Evolutionary conservation across 768 basidiomycete species (phyloP), one percentile per base, ranked within the genome.

Genomic region (Kondoa malvinella): DNA sequence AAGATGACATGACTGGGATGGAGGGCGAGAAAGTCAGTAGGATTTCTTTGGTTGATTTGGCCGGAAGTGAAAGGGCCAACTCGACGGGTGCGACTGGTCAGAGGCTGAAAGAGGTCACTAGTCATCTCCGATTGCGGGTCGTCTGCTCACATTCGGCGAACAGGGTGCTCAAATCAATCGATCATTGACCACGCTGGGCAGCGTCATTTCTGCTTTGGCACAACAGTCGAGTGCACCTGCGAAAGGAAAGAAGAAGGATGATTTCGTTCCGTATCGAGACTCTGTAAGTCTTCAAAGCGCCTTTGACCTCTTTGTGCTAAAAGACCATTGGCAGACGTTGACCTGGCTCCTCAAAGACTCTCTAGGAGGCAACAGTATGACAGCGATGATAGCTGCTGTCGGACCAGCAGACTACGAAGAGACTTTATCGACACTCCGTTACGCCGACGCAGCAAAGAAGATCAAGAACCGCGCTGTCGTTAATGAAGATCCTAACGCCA

Each of bases 391-490:
- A 72, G 95, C 95, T 64, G 95, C 95, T 50, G 97, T 99, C 70
- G 86, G 91, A 58, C 92, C 92, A n/a, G 92, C 92, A 59, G 92
- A 96, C 79, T 96, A 96, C 75, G 94, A 97, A 72, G 94, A 97
- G 78, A 96, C 94, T 17, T 80, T 97, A 70, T 90, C 90, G 78
- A 97, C 94, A 1, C 80, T 99, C 68, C 87, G 95, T 3, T 97
- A 99, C 78, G 95, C 95, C 32, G 74, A 74, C 57, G 70, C 80
- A 68, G 92, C 94, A 34, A 99, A 99, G 86, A 94, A 94, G 86
- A 99, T 99, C 79, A 96, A 92, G 85, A 99, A 96, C 79, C 94
- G 96, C 80, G 94, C 95, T 17, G 85, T 97, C 68, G 89, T 99
- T 72, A 99, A 99, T 79, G 95, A 99, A 80, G 95, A 99, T 82